Percentiles rank a stretch among this genome's conserved stretches.
phyloP scores from a whole-genome alignment of 2,329 filamentous ascomycete species.

The Hypoxylon sp. region DNA sequence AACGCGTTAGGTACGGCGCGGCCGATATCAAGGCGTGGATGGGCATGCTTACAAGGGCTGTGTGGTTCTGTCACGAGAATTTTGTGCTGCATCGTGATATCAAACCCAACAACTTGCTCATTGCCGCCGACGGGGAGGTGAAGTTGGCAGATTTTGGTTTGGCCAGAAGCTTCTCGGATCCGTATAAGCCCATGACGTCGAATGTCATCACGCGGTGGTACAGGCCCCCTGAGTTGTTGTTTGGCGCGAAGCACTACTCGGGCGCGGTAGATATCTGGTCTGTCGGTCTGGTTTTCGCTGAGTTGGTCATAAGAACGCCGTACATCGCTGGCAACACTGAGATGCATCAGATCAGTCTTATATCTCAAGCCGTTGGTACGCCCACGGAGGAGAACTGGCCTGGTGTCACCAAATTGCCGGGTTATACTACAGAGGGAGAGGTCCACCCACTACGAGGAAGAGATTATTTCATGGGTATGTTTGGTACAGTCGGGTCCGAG shows the following conservation, averaged over 20 bases:
- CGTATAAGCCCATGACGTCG: slow-evolving; percentile 88
- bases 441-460: slow-evolving; percentile 73
- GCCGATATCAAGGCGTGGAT: slow-evolving; percentile 99
- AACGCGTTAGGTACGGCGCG: slow-evolving; percentile 82
- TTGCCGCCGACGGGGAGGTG: slow-evolving; percentile 91
- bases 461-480: slow-evolving; percentile 81
- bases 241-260: slow-evolving; percentile 89
- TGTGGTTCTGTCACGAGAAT: slow-evolving; percentile 98
- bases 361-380: slow-evolving; percentile 88
- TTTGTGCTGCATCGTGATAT: slow-evolving; percentile 97
- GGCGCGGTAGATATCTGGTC: slow-evolving; percentile 96
- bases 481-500: slow-evolving; percentile 83
- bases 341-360: slow-evolving; percentile 86
- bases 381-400: slow-evolving; percentile 97
- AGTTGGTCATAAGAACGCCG: slow-evolving; percentile 85
- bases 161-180: slow-evolving; percentile 89
- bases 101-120: slow-evolving; percentile 98
- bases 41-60: slow-evolving; percentile 92
- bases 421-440: slow-evolving; percentile 80
- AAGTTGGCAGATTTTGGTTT: slow-evolving; percentile 99
- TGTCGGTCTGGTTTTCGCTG: slow-evolving; percentile 92
- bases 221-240: slow-evolving; percentile 92
- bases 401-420: slow-evolving; percentile 83
- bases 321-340: slow-evolving; percentile 89
- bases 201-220: slow-evolving; percentile 99